These are phyloP conservation scores for Suillus placidus DNA, from an alignment of 768 basidiomycete genomes.

Conservation along the genomic window DNA sequence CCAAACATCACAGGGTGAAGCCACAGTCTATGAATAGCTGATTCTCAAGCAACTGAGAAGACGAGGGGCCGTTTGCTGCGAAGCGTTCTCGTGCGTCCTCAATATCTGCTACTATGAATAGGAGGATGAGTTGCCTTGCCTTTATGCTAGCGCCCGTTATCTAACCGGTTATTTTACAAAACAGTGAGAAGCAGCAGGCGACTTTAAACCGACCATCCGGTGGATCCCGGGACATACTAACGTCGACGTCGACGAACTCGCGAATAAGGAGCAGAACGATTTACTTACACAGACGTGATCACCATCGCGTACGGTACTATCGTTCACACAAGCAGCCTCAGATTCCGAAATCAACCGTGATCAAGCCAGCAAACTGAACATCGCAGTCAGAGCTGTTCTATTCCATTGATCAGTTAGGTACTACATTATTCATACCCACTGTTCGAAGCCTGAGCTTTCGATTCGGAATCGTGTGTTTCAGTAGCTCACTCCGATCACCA, in stretches of 20 bases:
- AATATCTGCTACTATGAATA: background rate
- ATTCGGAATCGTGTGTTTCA: too few species aligned
- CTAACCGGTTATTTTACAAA: background rate
- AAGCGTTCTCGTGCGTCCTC: background rate
- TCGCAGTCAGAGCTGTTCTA: too few species aligned
- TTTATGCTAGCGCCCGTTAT: background rate
- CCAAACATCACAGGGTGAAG: background rate
- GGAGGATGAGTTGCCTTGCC: background rate
- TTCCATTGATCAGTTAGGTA: too few species aligned
- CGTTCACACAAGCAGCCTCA: background rate
- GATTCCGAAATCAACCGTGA: conserved; percentile 96
- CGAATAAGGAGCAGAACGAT: background rate
- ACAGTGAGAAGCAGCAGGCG: background rate
- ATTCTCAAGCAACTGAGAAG: background rate
- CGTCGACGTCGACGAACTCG: background rate
- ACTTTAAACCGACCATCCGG: background rate
- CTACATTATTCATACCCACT: too few species aligned
- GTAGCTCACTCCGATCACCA: too few species aligned
- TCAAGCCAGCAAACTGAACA: too few species aligned
- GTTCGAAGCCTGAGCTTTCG: too few species aligned
- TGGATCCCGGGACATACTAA: background rate
- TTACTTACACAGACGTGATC: background rate
- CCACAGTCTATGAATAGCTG: background rate
- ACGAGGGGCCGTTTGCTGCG: background rate
- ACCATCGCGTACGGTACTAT: background rate